Evolutionary conservation across 2,329 filamentous ascomycete species (phyloP), one percentile per base, ranked within the genome.

Genomic region (Teratosphaeria viscida): DNA sequence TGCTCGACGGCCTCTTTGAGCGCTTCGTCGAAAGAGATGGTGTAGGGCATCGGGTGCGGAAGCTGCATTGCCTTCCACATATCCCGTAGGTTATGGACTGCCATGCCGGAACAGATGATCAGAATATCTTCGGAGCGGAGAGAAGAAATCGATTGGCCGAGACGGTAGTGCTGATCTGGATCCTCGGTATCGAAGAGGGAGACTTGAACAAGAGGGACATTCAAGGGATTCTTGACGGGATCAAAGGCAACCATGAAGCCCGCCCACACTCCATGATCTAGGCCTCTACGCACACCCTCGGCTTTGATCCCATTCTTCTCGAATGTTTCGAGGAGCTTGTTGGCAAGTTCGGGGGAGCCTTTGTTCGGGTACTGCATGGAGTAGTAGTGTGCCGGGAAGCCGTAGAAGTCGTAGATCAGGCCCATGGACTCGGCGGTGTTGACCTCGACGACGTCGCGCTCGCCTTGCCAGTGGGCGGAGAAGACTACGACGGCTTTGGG

Each of bases 221-320:
- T 65, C 34, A 75, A 60, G 3, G 74, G 73, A 60, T 75, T 76
- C 54, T 66, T 68, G 54, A 70, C 60, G 0, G 72, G 72, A 56
- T 73, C 63, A 63, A 76, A 75, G 5, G 72, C 71, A 64, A 89
- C 86, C 1, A 82, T 82, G 71, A 90, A 90, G 11, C 83, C 82
- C 0, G 82, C 85, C 79, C 86, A 91, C 27, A 90, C 86, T 23
- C 88, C 88, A 68, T 91, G 88, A 67, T 91, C 88, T 0, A 90
- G 76, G 0, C 87, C 88, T 49, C 87, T 77, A 54, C 82, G 79
- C 0, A 85, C 80, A 2, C 81, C 81, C 61, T 82, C 75, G 1
- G 82, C 81, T 57, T 81, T 76, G 66, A 90, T 87, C 0, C 84
- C 84, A 0, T 82, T 80, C 4, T 78, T 70, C 3, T 75, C 73